phyloP scores from a whole-genome alignment of 371 early-diverging fungal genomes.

The Fennellomyces sp. region DNA sequence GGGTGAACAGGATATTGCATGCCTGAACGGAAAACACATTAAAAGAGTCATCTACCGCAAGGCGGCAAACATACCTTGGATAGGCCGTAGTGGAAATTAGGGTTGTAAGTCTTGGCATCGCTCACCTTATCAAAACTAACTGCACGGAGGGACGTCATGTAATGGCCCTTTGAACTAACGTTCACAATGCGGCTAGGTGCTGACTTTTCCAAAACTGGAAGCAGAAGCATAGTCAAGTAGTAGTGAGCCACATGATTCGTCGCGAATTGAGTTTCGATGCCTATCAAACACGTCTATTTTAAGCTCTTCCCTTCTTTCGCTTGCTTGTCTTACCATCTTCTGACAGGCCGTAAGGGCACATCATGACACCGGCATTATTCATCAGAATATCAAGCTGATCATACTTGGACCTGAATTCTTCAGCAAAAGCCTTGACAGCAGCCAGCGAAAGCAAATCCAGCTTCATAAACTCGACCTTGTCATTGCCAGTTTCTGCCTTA shows the following conservation, averaged over 20 bases:
- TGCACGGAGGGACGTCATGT: constrained; percentile 27
- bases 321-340: neutral
- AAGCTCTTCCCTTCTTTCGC: neutral
- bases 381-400: constrained; percentile 64
- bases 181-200: constrained; percentile 60
- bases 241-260: constrained; percentile 82
- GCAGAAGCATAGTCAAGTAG: constrained; percentile 64
- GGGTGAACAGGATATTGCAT: no score
- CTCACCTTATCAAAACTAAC: constrained; percentile 43
- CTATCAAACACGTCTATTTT: constrained; percentile 6
- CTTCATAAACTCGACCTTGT: constrained; percentile 55
- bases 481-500: constrained; percentile 54
- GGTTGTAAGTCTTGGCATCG: constrained; percentile 35
- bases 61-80: constrained; percentile 11
- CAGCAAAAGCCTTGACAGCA: constrained; percentile 57
- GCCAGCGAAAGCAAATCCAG: constrained; percentile 64
- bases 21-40: no score
- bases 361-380: constrained; percentile 79
- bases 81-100: constrained; percentile 16
- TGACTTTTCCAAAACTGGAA: constrained; percentile 61
- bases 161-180: constrained; percentile 53
- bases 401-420: constrained; percentile 46
- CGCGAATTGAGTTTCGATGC: constrained; percentile 40
- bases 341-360: constrained; percentile 53
- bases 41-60: no score